Base-by-base conservation (phyloP, 2,329 filamentous ascomycete genomes). In the Trichoderma pleuroti region DNA sequence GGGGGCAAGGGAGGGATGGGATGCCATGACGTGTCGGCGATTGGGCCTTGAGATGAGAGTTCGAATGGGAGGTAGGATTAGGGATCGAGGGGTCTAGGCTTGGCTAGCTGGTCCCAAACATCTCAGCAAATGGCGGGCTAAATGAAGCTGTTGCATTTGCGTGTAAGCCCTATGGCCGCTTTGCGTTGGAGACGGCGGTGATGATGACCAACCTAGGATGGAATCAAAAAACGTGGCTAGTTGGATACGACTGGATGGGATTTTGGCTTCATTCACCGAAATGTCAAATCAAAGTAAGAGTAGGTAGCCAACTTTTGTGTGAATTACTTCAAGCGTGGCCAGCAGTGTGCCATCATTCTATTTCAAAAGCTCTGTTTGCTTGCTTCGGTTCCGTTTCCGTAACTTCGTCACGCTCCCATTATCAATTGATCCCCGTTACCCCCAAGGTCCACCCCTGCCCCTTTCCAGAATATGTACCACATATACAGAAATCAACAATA, bases 281-380 rank as follows among this genome's bases (percentile, higher is more conserved):
- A 60, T 21, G 10, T 21, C 39, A 42, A 42, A 42, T 42, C 39
- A 42, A 42, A 39, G 9, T 1, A 4, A 10, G 10, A 30, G 54
- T 57, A 57, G 26, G 30, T 42, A 34, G 39, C 30, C 28, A 36
- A 36, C 36, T 64, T 24, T 56, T 11, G 28, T 11, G 28, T 67
- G 64, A 59, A 59, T 68, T 68, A 57, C 63, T 49, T 60, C 36
- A 68, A 32, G 28, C 12, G 54, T 60, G 65, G 18, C 65, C 54
- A 60, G 28, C 54, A 26, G 28, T 24, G 54, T 59, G 65, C 54
- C 65, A 32, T 59, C 26, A 57, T 18, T 68, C 65, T 68, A 60
- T 68, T 36, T 42, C 26, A 60, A 60, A 46, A 68, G 36, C 65
- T 68, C 54, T 68, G 65, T 60, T 60, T 68, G 65, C 65, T 68